Base-by-base conservation (phyloP, 2,329 filamentous ascomycete species). In the Amauroascus niger region DNA sequence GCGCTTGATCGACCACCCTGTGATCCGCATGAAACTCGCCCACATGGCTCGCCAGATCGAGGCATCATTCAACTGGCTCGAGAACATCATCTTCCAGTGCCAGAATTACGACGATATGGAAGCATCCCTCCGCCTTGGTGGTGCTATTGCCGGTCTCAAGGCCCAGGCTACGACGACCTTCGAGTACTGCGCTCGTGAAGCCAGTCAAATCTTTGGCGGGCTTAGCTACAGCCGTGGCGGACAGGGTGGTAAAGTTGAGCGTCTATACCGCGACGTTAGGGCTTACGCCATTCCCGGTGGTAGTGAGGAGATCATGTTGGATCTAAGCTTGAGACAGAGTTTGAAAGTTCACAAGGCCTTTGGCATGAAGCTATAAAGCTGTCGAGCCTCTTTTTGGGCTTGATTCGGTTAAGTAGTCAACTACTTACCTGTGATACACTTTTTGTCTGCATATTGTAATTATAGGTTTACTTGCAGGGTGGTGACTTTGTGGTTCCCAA, bases 41-140 rank as follows among this genome's bases (percentile, higher is more conserved):
- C 87, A 97, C 72, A 98, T 98, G 93, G 91, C 89, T 2, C 84
- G 93, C 54, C 93, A 97, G 74, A 95, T 97, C 69, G 93, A 98
- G 74, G 89, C 93, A 22, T 87, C 84, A n/a, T 93, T 93, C 75
- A 87, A 86, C 72, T 98, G 93, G 93, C 81, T 97, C 55, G 93
- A 98, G 78, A 94, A 88, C 69, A 75, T 97, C 58, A 84, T 97
- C 70, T 96, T 82, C 77, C 93, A 98, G 74, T 93, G 88, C 75
- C 75, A 89, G 72, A 83, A 83, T 72, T 97, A 97, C 91, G 82
- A 83, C 59, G 89, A 97, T 69, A 89, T 85, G 49, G 88, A 97
- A 74, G 91, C 91, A 55, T 97, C 96, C 88, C 77, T 97, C 64
- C 87, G 90, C 63, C 86, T 98, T 6, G 93, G 93, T 44, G 93